Evolutionary conservation across 2,329 filamentous ascomycete species (phyloP), one percentile per base, ranked within the genome.

Genomic region (Fusarium subglutinans): DNA sequence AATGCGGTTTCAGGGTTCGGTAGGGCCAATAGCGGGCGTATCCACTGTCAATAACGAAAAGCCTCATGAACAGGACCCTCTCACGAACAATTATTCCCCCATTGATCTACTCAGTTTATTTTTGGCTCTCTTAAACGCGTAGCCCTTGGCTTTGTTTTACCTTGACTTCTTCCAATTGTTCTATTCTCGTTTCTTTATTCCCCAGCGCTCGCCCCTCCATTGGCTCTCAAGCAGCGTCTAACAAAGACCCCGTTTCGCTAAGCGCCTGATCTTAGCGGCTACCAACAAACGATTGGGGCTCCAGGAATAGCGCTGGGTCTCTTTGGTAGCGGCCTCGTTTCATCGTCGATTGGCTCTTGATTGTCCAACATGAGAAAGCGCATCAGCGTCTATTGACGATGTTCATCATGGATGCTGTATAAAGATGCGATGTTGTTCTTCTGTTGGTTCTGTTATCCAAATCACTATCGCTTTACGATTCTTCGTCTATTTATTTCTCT

Each of bases 221-320:
- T 70, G 68, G 68, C 24, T 71, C 26, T 71, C 13, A 5, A 1
- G 28, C 54, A 11, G 71, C 71, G 71, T 67, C 58, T 61, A 72
- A 64, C 58, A 62, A 60, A 65, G 63, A 12, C 47, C 33, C 47
- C 33, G 76, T 77, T 77, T 77, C 76, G 69, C 69, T 77, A 77
- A 76, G 76, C 76, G 76, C 76, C 58, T 43, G 45, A 26, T 24
- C n/a, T 47, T n/a, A 62, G 73, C 73, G 64, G 57, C 74, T 65
- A 63, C 59, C 15, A 35, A 65, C 63, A 72, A 75, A 70, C 63
- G 74, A 77, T 77, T 77, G 76, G 76, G 47, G 59, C 30, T 56
- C 47, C 22, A 41, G 37, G 47, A 18, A 72, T 67, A 13, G 26
- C 70, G 43, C 56, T 55, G 74, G 69, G 72, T 37, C 66, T 47